phyloP scores from a whole-genome alignment of 495 filamentous ascomycete species.

The Aspergillus haitiensis region DNA sequence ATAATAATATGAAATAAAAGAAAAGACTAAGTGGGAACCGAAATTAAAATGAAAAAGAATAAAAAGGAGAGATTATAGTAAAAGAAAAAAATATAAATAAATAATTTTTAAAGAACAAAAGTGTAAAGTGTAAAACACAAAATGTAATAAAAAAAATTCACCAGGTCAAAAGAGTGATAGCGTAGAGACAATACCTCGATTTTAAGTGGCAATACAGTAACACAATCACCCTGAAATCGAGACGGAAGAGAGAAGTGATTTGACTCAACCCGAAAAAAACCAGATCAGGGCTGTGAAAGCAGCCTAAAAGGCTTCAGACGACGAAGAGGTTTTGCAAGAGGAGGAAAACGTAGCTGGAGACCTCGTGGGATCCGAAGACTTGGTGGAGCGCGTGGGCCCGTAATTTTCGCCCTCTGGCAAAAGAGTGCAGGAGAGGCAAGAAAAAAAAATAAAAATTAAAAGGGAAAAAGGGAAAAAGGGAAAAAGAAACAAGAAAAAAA shows the following conservation, averaged over 20 bases:
- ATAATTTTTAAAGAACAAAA: constrained; percentile 16
- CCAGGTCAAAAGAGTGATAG: constrained; percentile 29
- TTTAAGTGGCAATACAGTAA: constrained; percentile 28
- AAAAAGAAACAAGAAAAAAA: constrained; percentile 21
- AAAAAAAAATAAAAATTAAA: constrained; percentile 17
- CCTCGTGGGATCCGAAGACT: constrained; percentile 50
- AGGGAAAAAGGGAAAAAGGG: constrained; percentile 27
- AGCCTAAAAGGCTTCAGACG: constrained; percentile 35
- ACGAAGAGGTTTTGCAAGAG: constrained; percentile 32
- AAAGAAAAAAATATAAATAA: constrained; percentile 17
- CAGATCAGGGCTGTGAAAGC: constrained; percentile 34
- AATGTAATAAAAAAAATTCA: constrained; percentile 25
- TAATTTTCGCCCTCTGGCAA: constrained; percentile 40
- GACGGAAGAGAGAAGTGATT: constrained; percentile 31
- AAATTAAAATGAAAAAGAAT: constrained; percentile 16
- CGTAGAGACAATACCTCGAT: constrained; percentile 33
- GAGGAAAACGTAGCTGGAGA: constrained; percentile 28
- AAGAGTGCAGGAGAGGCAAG: constrained; percentile 3
- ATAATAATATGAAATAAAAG: constrained; percentile 12
- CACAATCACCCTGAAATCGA: constrained; percentile 34
- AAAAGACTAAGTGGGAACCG: constrained; percentile 11
- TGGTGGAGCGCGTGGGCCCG: constrained; percentile 43
- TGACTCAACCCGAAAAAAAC: constrained; percentile 31
- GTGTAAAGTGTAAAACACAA: constrained; percentile 22
- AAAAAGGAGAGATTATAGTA: constrained; percentile 26